Conservation (phyloP, 495 filamentous ascomycete species). For the Penicillium crystallinum region DNA sequence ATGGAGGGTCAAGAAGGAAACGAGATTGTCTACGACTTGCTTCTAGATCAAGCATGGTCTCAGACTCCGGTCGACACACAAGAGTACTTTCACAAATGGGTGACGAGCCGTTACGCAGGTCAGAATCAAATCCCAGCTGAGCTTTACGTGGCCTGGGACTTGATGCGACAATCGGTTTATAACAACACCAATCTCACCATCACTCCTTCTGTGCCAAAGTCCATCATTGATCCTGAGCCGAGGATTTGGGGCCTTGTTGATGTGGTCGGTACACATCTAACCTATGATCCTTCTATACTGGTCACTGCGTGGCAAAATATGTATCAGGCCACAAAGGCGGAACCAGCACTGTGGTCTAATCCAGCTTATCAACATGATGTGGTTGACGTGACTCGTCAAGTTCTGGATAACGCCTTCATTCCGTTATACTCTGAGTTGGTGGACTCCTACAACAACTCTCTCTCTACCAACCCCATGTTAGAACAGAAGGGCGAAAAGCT, state of each 20-base stretch:
- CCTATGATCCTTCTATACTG: slow-evolving; percentile 38
- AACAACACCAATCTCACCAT: slow-evolving; percentile 50
- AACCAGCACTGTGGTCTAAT: slow-evolving; percentile 40
- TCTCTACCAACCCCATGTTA: slow-evolving; percentile 13
- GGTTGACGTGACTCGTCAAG: slow-evolving; percentile 49
- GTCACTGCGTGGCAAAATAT: slow-evolving; percentile 40
- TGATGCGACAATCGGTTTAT: slow-evolving; percentile 42
- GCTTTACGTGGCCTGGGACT: slow-evolving; percentile 45
- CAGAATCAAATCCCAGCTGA: slow-evolving; percentile 25
- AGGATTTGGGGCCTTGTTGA: slow-evolving; percentile 34
- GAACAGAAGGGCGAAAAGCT: slow-evolving; percentile 23
- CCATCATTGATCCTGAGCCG: slow-evolving; percentile 43
- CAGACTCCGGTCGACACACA: slow-evolving; percentile 37
- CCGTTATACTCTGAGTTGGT: slow-evolving; percentile 35
- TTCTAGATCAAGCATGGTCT: slow-evolving; percentile 49
- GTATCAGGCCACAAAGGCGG: slow-evolving; percentile 29
- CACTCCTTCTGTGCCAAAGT: slow-evolving; percentile 39
- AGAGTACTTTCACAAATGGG: slow-evolving; percentile 46
- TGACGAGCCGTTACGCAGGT: slow-evolving; percentile 38
- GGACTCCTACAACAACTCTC: slow-evolving; percentile 25
- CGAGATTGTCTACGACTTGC: slow-evolving; percentile 48
- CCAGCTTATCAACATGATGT: slow-evolving; percentile 46
- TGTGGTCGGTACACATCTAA: slow-evolving; percentile 36
- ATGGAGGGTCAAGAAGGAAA: slow-evolving; percentile 53
- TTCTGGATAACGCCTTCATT: slow-evolving; percentile 45